Evolutionary conservation across 306 rosid species (phyloP), one percentile per base, ranked within the genome.

Genomic region (Begonia masoniana): DNA sequence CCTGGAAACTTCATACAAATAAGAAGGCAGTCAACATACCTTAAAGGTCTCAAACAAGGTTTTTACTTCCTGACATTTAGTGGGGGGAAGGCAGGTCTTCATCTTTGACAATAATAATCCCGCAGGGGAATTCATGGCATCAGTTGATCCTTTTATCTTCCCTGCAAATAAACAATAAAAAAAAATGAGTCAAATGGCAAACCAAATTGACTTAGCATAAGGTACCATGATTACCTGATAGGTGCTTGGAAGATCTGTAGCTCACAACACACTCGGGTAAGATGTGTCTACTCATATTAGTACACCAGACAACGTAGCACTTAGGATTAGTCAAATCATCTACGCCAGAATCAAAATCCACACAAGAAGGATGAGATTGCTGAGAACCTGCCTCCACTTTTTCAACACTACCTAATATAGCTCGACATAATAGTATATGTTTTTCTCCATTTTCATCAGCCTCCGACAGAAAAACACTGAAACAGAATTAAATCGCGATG

Each of bases 351-450:
- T 84, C 94, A 12, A 62, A 84, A 12, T 59, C 66, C 23, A 3
- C 23, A 57, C 78, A 58, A 4, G 83, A 80, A 73, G 78, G 68
- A 56, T 65, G 41, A 35, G 62, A 61, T 45, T 77, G 85, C 13
- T 54, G 61, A 58, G 70, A 59, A 43, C 78, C 81, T 11, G 73
- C 67, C 31, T 68, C 70, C 10, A 80, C 65, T 58, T 55, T 78
- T 60, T 84, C 94, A 12, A 84, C 62, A 0, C 50, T 80, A 19
- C 94, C 94, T 52, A 84, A 45, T 59, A 80, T 63, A 64, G 76
- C 74, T n/a, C 72, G 78, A 69, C 94, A 80, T 56, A 84, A 63
- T 50, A 80, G 36, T 14, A 73, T 4, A 62, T 84, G 79, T 53
- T 68, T 84, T 56, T 68, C 76, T 15, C 66, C 71, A 12, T 84